Percentiles rank a stretch among this genome's conserved stretches.
Evolutionary conservation across 192 early-diverging fungal genomes (phyloP).

Genomic region (Haplosporangium gracile): DNA sequence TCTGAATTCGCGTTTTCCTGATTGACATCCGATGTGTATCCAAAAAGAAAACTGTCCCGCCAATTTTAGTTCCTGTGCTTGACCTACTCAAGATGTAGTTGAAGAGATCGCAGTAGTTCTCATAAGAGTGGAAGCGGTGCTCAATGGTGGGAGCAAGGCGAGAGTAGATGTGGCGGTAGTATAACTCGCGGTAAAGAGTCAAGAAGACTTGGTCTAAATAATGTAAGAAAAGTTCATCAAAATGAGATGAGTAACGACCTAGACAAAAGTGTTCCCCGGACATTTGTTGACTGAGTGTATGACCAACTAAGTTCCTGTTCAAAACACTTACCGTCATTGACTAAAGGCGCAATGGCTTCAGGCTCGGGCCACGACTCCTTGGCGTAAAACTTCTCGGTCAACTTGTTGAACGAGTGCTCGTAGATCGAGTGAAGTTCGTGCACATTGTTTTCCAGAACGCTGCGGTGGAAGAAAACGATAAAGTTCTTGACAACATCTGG

Average conservation of each 20-base stretch:
- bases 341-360: constrained; percentile 81
- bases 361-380: constrained; percentile 96
- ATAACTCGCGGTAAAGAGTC: constrained; percentile 95
- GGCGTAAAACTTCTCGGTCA: constrained; percentile 92
- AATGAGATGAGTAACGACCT: no score
- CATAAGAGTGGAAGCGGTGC: constrained; percentile 91
- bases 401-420: constrained; percentile 89
- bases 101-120: constrained; percentile 98
- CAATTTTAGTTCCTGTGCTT: background rate
- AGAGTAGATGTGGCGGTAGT: constrained; percentile 97
- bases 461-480: constrained; percentile 83
- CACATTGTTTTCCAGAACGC: constrained; percentile 83
- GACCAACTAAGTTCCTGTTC: no score
- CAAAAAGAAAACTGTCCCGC: no score
- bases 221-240: no score
- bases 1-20: background rate
- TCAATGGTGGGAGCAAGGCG: constrained; percentile 90
- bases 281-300: no score
- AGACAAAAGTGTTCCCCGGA: no score
- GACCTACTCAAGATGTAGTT: constrained; percentile 92
- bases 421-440: constrained; percentile 91
- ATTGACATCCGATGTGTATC: no score
- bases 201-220: constrained; percentile 83
- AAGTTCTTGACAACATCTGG: constrained; percentile 91
- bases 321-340: constrained; percentile 78